Evolutionary conservation across 2,329 filamentous ascomycete species (phyloP), one percentile per base, ranked within the genome.

Genomic region (Chlorencoelia australis): DNA sequence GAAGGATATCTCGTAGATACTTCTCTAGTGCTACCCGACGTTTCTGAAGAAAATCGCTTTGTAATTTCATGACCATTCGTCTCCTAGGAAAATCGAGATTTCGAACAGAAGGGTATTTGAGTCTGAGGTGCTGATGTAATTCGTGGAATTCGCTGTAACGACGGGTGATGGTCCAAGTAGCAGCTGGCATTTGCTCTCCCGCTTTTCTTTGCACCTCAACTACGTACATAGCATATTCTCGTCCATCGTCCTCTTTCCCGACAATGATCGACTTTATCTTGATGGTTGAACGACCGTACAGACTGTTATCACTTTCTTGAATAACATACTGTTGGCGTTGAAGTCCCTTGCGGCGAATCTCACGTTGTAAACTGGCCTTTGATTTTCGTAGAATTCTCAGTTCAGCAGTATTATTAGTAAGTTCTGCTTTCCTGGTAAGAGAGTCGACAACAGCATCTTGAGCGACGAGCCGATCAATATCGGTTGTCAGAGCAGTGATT

Each of bases 141-240:
- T 95, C 88, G 51, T 94, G 87, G 52, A 98, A 98, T 59, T 96
- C 89, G 62, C 87, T 94, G 57, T 98, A 98, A 47, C 91, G 75
- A 39, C 89, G 75, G n/a, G 85, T 83, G 28, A 98, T 78, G 10
- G 81, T 76, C 91, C 91, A 98, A 3, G 84, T 83, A 0, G 89
- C 89, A n/a, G 89, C 86, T 3, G 88, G 84, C 82, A 96, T 94
- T 58, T 94, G 85, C 54, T 96, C 89, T 11, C 88, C 89, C 2
- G 88, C 87, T 52, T 88, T 81, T 40, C 89, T 73, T 49, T 82
- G 80, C 3, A 98, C 89, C 59, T 98, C 89, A 39, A 98, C 75
- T 20, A 94, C 79, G 58, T 95, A 98, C 42, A 95, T 68, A 7
- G 89, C 91, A 56, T 82, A 98, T 55, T 98, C 91, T 50, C 86